A percentile compares a stretch with the other conserved stretches of the same genome.
Conservation (phyloP, 2,329 filamentous ascomycete species). For the Neonectria neomacrospora region DNA sequence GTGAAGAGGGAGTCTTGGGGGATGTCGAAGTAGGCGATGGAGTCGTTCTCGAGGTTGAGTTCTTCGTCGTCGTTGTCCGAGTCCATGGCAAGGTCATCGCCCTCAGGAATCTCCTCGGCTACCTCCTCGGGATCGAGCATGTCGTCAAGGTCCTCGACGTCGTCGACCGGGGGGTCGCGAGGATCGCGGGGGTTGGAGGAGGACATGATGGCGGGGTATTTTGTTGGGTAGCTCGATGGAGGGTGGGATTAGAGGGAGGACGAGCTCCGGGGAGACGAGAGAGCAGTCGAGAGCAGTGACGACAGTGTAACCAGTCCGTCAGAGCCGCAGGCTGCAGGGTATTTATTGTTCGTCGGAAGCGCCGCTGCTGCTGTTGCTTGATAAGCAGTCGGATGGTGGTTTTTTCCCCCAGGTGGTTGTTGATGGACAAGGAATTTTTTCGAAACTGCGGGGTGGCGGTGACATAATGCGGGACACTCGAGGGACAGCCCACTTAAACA, state of each 20-base stretch:
- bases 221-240: constrained; percentile 1
- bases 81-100: constrained; percentile 84
- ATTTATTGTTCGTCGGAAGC: constrained; percentile 14
- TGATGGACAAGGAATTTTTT: constrained; percentile 40
- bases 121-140: constrained; percentile 70
- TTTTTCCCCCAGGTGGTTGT: constrained; percentile 33
- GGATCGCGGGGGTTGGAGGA: constrained; percentile 44
- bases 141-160: constrained; percentile 48
- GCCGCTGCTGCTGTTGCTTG: constrained; percentile 37
- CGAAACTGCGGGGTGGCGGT: constrained; percentile 44
- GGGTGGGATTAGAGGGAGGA: not conserved
- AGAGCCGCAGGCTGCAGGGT: not conserved
- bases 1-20: constrained; percentile 94
- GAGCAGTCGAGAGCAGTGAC: not conserved
- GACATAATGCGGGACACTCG: constrained; percentile 27
- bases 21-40: constrained; percentile 87
- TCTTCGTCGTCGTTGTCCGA: constrained; percentile 82
- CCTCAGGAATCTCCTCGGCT: constrained; percentile 77
- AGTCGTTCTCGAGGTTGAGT: constrained; percentile 89
- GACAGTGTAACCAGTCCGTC: not conserved
- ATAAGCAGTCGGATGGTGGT: constrained; percentile 42
- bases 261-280: not conserved
- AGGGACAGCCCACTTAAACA: constrained; percentile 14
- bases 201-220: constrained; percentile 48
- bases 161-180: constrained; percentile 25